These are phyloP conservation scores for Talaromyces amestolkiae DNA, from an alignment of 2,329 filamentous ascomycete genomes.

Conservation along the genomic window DNA sequence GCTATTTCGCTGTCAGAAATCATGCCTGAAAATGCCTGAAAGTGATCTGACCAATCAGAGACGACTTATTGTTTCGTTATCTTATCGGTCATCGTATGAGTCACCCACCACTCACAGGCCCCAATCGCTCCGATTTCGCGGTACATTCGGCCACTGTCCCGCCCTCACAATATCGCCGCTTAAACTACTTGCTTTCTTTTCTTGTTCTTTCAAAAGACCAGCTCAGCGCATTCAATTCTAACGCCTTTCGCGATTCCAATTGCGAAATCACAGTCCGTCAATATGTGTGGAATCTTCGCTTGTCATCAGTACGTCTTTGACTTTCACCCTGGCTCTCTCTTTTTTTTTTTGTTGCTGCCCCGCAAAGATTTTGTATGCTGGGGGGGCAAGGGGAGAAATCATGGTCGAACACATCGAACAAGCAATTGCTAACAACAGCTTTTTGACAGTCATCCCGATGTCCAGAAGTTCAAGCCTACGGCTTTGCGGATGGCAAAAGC, in stretches of 20 bases:
- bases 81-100: slow-evolving; percentile 19
- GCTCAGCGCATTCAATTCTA: neutral
- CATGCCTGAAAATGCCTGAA: neutral
- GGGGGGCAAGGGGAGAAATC: neutral
- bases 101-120: slow-evolving; percentile 19
- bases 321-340: neutral
- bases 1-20: neutral
- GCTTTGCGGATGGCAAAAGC: slow-evolving; percentile 91
- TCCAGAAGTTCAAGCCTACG: slow-evolving; percentile 92
- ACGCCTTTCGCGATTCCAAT: neutral
- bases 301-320: slow-evolving; percentile 72
- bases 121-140: slow-evolving; percentile 19
- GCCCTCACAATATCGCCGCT: slow-evolving; percentile 6
- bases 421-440: slow-evolving; percentile 23
- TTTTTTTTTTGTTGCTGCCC: slow-evolving; percentile 16
- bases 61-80: slow-evolving; percentile 2
- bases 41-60: neutral
- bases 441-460: slow-evolving; percentile 71
- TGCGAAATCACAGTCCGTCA: slow-evolving; percentile 38
- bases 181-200: neutral
- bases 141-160: neutral
- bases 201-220: slow-evolving; percentile 4
- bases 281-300: slow-evolving; percentile 96
- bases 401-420: slow-evolving; percentile 4
- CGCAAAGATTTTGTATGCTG: neutral